Conservation (phyloP, 2,329 filamentous ascomycete species). For the Cryphonectria carpinicola region DNA sequence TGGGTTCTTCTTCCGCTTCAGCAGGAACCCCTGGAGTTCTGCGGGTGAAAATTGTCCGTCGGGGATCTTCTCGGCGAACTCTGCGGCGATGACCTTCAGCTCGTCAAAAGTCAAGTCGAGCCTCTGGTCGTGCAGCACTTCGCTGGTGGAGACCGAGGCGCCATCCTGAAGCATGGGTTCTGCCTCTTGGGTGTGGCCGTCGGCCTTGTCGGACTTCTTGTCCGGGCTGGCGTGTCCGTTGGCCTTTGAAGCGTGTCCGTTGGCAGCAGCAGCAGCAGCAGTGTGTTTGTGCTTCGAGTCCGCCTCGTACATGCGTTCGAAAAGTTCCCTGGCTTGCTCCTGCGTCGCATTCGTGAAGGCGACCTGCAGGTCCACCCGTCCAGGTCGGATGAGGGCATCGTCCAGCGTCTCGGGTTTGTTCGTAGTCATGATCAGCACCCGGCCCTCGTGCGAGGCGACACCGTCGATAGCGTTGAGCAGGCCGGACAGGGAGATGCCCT, state of each 20-base stretch:
- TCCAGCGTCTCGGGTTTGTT: slow-evolving; percentile 77
- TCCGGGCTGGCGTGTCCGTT: not conserved
- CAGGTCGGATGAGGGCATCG: slow-evolving; percentile 73
- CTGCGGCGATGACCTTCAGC: slow-evolving; percentile 47
- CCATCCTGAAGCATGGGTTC: not conserved
- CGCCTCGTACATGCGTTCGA: slow-evolving; percentile 63
- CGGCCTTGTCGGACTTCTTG: slow-evolving; percentile 8
- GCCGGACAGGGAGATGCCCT: slow-evolving; percentile 74
- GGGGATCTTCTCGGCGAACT: slow-evolving; percentile 59
- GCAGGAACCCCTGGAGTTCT: slow-evolving; percentile 67
- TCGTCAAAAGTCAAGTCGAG: slow-evolving; percentile 42
- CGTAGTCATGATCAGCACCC: slow-evolving; percentile 81
- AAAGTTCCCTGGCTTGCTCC: slow-evolving; percentile 60
- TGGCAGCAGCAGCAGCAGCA: not conserved
- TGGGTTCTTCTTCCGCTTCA: slow-evolving; percentile 65
- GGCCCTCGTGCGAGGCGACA: slow-evolving; percentile 77
- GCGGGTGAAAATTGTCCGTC: slow-evolving; percentile 59
- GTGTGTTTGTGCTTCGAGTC: slow-evolving; percentile 37
- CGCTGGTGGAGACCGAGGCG: slow-evolving; percentile 15
- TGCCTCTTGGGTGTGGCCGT: slow-evolving; percentile 4
- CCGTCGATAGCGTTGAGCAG: slow-evolving; percentile 85
- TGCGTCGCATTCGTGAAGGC: slow-evolving; percentile 55
- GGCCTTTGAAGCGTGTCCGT: not conserved
- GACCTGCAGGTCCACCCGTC: slow-evolving; percentile 64
- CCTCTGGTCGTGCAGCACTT: slow-evolving; percentile 26